Conservation (phyloP, 1,284 basidiomycete genomes). For the Peniophora sp. region DNA sequence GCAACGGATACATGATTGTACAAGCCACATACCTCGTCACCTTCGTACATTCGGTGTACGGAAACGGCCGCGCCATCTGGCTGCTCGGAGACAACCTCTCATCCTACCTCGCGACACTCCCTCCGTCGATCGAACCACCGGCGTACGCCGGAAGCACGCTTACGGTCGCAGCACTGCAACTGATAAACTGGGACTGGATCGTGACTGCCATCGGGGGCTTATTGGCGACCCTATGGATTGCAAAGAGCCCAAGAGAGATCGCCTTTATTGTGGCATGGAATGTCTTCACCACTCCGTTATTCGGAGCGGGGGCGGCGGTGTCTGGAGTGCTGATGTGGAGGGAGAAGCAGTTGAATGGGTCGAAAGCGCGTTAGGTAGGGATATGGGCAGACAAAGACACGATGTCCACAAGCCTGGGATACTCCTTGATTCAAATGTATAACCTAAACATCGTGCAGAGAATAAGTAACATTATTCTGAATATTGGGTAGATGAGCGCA, state of each 20-base stretch:
- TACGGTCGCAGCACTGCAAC: constrained; percentile 21
- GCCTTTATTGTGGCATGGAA: constrained; percentile 24
- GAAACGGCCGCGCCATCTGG: constrained; percentile 29
- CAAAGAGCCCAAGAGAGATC: constrained; percentile 11
- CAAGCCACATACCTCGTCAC: constrained; percentile 24
- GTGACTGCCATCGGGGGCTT: constrained; percentile 26
- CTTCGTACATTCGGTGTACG: constrained; percentile 28
- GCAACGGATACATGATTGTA: constrained; percentile 31
- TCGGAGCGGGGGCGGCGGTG: constrained; percentile 38
- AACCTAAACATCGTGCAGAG: constrained; percentile 14
- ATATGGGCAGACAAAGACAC: background rate
- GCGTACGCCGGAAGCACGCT: constrained; percentile 10
- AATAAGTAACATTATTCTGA: background rate
- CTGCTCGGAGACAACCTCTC: constrained; percentile 10
- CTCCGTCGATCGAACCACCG: constrained; percentile 3
- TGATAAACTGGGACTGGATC: constrained; percentile 37
- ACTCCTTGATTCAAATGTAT: constrained; percentile 29
- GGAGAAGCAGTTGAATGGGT: constrained; percentile 22
- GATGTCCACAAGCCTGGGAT: constrained; percentile 18
- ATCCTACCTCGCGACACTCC: constrained; percentile 5
- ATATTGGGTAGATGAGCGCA: background rate
- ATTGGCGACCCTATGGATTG: constrained; percentile 36
- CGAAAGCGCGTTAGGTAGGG: background rate
- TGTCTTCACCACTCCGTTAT: constrained; percentile 19
- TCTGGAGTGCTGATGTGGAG: constrained; percentile 34